These are phyloP conservation scores for Malus orientalis DNA, from an alignment of 306 rosid genomes.

Conservation along the genomic window DNA sequence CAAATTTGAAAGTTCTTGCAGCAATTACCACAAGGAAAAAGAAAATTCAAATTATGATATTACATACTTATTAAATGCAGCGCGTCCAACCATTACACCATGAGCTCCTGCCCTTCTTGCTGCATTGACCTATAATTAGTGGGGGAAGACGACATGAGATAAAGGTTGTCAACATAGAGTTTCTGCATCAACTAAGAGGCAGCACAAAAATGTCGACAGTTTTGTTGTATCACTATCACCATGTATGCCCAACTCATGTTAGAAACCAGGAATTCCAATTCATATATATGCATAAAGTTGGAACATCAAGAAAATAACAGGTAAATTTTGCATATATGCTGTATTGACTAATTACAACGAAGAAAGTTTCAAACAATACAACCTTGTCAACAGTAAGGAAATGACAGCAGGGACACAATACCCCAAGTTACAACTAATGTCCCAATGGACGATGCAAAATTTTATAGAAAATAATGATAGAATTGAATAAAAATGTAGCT, in stretches of 20 bases:
- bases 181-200: background rate
- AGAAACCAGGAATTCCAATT: background rate
- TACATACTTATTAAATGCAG: slow-evolving; percentile 75
- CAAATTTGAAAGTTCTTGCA: background rate
- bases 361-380: background rate
- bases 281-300: background rate
- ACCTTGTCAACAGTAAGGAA: background rate
- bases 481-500: background rate
- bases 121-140: slow-evolving; percentile 52
- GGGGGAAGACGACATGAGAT: background rate
- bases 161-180: background rate
- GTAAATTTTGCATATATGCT: background rate
- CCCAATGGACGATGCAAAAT: background rate
- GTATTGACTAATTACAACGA: background rate
- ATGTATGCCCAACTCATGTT: background rate
- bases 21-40: background rate
- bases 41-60: background rate
- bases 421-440: background rate
- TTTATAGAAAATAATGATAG: background rate
- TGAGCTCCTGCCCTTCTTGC: slow-evolving; percentile 84
- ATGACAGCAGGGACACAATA: background rate
- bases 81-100: slow-evolving; percentile 98
- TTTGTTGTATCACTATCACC: background rate
- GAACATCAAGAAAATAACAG: background rate
- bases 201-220: background rate